Conservation (phyloP, 306 rosid species). For the Citrullus amarus region DNA sequence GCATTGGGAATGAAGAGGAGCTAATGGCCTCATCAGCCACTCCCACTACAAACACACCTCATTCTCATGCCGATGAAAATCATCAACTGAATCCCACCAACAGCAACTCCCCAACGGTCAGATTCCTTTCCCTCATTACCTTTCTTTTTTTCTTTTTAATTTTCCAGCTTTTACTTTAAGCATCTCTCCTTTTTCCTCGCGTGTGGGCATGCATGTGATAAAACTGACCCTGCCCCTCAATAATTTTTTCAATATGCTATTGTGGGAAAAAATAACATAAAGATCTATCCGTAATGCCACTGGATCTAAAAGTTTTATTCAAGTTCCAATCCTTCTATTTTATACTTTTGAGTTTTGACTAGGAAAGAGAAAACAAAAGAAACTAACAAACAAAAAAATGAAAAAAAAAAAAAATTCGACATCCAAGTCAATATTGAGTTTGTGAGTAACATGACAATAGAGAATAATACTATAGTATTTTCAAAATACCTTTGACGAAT, state of each 20-base stretch:
- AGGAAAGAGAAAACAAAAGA: background rate
- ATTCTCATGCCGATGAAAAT: background rate
- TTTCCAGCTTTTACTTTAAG: conserved; percentile 2
- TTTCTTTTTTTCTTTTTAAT: background rate
- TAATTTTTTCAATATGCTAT: conserved; percentile 1
- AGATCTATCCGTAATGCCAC: background rate
- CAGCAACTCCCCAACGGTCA: conserved; percentile 10
- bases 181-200: background rate
- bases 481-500: no score
- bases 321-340: background rate
- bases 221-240: background rate
- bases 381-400: no score
- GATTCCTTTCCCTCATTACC: conserved; percentile 5
- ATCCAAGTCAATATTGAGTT: no score
- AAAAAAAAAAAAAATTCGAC: no score
- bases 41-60: background rate
- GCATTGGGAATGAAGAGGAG: conserved; percentile 16
- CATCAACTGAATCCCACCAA: conserved; percentile 21
- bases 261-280: background rate
- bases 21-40: conserved; percentile 3
- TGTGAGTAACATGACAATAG: no score
- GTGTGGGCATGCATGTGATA: background rate
- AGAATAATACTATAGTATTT: no score
- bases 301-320: background rate
- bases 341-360: background rate